phyloP scores from a whole-genome alignment of 2,329 filamentous ascomycete genomes.

The Fusarium tanahbumbuense region DNA sequence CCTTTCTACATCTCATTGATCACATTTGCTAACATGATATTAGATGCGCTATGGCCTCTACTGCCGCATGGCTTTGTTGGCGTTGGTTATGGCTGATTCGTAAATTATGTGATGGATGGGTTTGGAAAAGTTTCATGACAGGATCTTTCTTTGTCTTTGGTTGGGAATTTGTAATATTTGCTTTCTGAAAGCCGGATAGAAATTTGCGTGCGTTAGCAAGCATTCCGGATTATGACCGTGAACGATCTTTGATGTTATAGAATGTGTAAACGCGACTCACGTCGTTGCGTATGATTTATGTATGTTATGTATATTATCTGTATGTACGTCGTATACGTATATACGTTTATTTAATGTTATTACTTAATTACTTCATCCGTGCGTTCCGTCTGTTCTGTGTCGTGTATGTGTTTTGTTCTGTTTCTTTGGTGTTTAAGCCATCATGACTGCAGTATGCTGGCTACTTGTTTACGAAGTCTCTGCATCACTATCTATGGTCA shows the following conservation, averaged over 20 bases:
- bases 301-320: constrained; percentile 39
- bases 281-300: constrained; percentile 45
- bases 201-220: constrained; percentile 46
- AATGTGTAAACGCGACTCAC: constrained; percentile 45
- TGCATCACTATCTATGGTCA: neutral
- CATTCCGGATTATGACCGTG: constrained; percentile 45
- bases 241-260: constrained; percentile 46
- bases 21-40: constrained; percentile 33
- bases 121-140: constrained; percentile 39
- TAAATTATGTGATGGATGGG: constrained; percentile 34
- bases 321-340: constrained; percentile 36
- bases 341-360: constrained; percentile 37
- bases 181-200: constrained; percentile 45
- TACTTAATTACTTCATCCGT: constrained; percentile 36
- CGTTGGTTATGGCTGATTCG: constrained; percentile 78
- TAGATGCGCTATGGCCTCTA: constrained; percentile 98
- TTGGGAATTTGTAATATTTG: constrained; percentile 34
- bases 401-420: constrained; percentile 16
- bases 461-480: neutral
- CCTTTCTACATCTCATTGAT: neutral
- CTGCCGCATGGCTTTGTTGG: constrained; percentile 96
- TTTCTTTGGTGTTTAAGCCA: neutral
- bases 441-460: neutral
- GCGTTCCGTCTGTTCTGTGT: constrained; percentile 23
- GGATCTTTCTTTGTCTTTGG: constrained; percentile 15